phyloP scores from a whole-genome alignment of 1,139 yeast genomes.

The Saccharomyces hybrid region DNA sequence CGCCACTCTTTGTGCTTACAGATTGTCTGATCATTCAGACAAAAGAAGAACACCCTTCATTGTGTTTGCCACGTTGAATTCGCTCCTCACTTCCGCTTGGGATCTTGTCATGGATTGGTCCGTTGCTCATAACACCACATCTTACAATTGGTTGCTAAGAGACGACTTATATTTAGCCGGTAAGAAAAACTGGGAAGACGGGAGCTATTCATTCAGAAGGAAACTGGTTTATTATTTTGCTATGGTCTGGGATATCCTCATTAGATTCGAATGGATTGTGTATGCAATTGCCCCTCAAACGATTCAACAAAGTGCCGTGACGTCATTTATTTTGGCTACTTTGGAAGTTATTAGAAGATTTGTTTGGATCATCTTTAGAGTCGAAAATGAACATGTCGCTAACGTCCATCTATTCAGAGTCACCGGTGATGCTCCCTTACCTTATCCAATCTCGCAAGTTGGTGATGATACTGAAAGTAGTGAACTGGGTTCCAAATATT shows the following conservation, averaged over 20 bases:
- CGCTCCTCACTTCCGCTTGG: conserved; percentile 69
- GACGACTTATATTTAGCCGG: conserved; percentile 47
- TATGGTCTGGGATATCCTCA: conserved; percentile 58
- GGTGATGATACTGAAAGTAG: conserved; percentile 4
- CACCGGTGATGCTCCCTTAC: conserved; percentile 76
- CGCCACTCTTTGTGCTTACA: conserved; percentile 67
- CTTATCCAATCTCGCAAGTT: conserved; percentile 42
- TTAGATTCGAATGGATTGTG: conserved; percentile 87
- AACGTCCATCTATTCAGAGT: conserved; percentile 81
- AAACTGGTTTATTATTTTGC: conserved; percentile 60
- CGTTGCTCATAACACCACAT: conserved; percentile 47
- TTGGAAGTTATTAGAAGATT: conserved; percentile 78
- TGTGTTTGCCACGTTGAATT: conserved; percentile 63
- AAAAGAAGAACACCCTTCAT: conserved; percentile 54
- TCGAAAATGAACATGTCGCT: conserved; percentile 93
- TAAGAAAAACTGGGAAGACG: conserved; percentile 29
- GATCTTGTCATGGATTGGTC: conserved; percentile 97
- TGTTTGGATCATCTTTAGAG: conserved; percentile 83
- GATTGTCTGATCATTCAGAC: conserved; percentile 38
- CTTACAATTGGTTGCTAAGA: conserved; percentile 55
- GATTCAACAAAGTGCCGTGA: conserved; percentile 83
- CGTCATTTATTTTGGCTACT: conserved; percentile 74
- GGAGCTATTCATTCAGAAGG: conserved; percentile 38
- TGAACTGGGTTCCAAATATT: neutral
- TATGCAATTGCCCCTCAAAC: conserved; percentile 62